phyloP scores from a whole-genome alignment of 1,284 basidiomycete genomes.

The Puccinia triticina region DNA sequence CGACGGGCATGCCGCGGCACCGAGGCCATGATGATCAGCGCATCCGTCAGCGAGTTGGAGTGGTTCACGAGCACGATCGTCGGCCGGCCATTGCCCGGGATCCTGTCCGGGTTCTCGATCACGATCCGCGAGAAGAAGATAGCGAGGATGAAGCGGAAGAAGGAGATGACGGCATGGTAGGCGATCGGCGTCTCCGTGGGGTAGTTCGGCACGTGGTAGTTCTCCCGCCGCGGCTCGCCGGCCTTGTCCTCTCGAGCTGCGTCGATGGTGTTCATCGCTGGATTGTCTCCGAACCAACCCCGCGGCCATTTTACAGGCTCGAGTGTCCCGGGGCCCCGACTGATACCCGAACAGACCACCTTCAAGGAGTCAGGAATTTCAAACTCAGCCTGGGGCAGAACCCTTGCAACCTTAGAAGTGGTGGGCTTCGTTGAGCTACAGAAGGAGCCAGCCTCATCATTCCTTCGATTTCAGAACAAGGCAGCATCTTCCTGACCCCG shows the following conservation, averaged over 20 bases:
- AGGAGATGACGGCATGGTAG: slow-evolving; percentile 53
- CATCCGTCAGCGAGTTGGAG: slow-evolving; percentile 80
- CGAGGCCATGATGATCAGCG: slow-evolving; percentile 64
- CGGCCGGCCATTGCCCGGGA: slow-evolving; percentile 72
- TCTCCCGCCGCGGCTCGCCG: neutral
- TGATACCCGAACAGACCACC: too few species aligned
- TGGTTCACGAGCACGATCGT: slow-evolving; percentile 78
- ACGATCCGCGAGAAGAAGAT: slow-evolving; percentile 85
- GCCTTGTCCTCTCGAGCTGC: neutral
- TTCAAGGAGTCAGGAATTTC: too few species aligned
- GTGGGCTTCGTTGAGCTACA: too few species aligned
- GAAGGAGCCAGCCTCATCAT: too few species aligned
- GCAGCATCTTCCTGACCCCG: too few species aligned
- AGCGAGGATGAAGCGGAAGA: slow-evolving; percentile 77
- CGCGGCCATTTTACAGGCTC: too few species aligned
- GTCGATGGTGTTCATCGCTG: too few species aligned
- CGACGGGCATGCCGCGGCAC: slow-evolving; percentile 66
- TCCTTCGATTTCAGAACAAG: too few species aligned
- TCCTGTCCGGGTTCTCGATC: slow-evolving; percentile 73
- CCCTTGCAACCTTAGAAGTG: too few species aligned
- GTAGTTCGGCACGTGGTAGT: slow-evolving; percentile 32
- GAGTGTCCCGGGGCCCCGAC: too few species aligned
- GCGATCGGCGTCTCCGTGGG: slow-evolving; percentile 45
- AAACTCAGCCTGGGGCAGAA: too few species aligned
- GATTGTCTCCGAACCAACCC: slow-evolving; percentile 28